Evolutionary conservation across 140 eudicot species (phyloP).

Genomic region (Ambrosia hybrid): DNA sequence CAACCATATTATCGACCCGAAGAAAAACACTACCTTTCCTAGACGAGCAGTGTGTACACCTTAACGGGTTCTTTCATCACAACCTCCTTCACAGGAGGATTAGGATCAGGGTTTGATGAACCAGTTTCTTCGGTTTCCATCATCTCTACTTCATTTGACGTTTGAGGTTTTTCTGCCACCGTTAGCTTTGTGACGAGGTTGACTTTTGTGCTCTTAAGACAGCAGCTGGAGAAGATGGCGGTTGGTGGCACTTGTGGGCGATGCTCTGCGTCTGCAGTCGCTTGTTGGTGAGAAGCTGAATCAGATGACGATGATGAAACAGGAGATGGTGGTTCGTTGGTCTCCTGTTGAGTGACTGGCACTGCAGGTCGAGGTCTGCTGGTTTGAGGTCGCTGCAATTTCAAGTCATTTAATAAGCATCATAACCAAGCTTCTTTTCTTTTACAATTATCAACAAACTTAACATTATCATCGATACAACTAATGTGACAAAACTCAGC

Average conservation of each 20-base stretch:
- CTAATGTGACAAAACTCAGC: too few species aligned
- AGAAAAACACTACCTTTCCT: neutral
- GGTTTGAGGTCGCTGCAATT: slow-evolving; percentile 1
- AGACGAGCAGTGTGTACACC: neutral
- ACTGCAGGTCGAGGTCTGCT: neutral
- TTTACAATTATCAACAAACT: too few species aligned
- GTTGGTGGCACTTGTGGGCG: slow-evolving; percentile 1
- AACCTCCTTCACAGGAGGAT: slow-evolving; percentile 7
- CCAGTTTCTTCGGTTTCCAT: neutral
- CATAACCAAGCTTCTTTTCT: neutral
- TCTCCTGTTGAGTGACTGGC: neutral
- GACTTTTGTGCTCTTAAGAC: slow-evolving; percentile 11
- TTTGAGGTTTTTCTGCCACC: neutral
- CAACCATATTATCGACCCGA: neutral
- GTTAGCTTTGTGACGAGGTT: neutral
- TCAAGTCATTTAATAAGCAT: neutral
- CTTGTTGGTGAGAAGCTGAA: neutral
- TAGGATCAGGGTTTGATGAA: neutral
- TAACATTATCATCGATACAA: too few species aligned
- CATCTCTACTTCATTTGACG: neutral
- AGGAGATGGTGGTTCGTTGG: neutral
- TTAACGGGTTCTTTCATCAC: neutral
- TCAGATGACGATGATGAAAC: neutral
- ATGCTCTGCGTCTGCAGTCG: neutral
- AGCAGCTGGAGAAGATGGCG: slow-evolving; percentile 4